A percentile compares a stretch with the other conserved stretches of the same genome.
Conservation (phyloP, 495 filamentous ascomycete genomes). For the Endocarpon pusillum region DNA sequence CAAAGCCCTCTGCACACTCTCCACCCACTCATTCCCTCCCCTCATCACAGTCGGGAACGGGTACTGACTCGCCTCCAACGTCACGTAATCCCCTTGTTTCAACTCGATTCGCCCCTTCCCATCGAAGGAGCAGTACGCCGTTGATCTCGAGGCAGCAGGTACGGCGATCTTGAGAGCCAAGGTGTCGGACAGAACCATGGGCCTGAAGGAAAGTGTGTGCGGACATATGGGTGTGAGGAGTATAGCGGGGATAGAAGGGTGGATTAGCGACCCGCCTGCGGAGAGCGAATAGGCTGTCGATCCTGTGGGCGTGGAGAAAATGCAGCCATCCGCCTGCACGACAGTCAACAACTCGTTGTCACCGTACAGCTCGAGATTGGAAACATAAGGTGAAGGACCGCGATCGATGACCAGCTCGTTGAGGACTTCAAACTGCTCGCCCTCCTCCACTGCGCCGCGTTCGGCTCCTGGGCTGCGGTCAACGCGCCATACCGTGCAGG, state of each 20-base stretch:
- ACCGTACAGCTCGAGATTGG: conserved; percentile 86
- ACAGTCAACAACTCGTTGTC: conserved; percentile 86
- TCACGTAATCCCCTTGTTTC: conserved; percentile 80
- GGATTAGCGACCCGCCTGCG: conserved; percentile 86
- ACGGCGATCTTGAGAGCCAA: conserved; percentile 78
- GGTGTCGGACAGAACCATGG: conserved; percentile 96
- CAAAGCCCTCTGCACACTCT: conserved; percentile 75
- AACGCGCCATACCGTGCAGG: conserved; percentile 73
- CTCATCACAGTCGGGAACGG: conserved; percentile 88
- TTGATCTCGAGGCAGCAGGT: conserved; percentile 67
- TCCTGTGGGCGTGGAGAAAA: conserved; percentile 88
- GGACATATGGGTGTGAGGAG: conserved; percentile 95
- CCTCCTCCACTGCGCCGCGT: conserved; percentile 41
- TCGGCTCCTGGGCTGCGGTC: conserved; percentile 28
- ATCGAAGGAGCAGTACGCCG: conserved; percentile 90
- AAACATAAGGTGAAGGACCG: conserved; percentile 89
- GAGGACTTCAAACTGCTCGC: conserved; percentile 84
- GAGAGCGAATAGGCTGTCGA: conserved; percentile 93
- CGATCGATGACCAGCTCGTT: conserved; percentile 97
- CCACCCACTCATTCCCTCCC: conserved; percentile 73
- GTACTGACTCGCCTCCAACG: conserved; percentile 83
- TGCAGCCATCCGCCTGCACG: conserved; percentile 90
- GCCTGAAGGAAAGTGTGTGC: conserved; percentile 88
- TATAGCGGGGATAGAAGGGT: conserved; percentile 93
- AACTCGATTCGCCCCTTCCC: conserved; percentile 90